Percentiles rank a stretch among this genome's conserved stretches.
Evolutionary conservation across 345 rosid species (phyloP).

Genomic region (Noccaea caerulescens): DNA sequence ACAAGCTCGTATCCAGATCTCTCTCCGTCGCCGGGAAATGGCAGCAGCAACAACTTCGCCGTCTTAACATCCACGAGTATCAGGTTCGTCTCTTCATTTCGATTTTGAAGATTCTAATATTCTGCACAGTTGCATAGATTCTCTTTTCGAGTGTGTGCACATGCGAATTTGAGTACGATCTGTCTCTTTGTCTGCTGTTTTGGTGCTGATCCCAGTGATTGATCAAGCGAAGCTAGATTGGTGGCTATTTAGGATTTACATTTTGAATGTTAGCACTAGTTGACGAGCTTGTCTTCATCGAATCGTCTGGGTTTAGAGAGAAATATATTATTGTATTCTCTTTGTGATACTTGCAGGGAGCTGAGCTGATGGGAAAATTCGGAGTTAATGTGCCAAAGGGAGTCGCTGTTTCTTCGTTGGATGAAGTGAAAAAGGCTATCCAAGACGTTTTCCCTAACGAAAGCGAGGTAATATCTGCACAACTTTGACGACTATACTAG

Average conservation of each 20-base stretch:
- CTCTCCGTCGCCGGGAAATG: slow-evolving; percentile 81
- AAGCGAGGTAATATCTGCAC: slow-evolving; percentile 58
- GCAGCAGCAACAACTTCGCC: slow-evolving; percentile 97
- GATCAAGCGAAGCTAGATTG: slow-evolving; percentile 13
- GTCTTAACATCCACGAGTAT: slow-evolving; percentile 95
- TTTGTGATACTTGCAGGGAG: slow-evolving; percentile 59
- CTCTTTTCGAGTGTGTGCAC: neutral
- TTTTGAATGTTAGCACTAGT: slow-evolving; percentile 1
- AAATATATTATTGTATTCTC: neutral
- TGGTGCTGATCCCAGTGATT: slow-evolving; percentile 20
- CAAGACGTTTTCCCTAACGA: slow-evolving; percentile 66
- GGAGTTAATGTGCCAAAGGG: slow-evolving; percentile 95
- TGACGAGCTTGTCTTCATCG: neutral
- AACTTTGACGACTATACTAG: too few species aligned
- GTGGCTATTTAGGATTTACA: neutral
- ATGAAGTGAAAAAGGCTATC: slow-evolving; percentile 65
- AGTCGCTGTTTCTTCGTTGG: slow-evolving; percentile 72
- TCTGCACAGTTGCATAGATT: neutral
- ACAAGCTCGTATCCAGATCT: slow-evolving; percentile 74
- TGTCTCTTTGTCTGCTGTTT: slow-evolving; percentile 5
- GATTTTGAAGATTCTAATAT: neutral
- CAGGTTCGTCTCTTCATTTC: slow-evolving; percentile 58
- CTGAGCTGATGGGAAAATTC: slow-evolving; percentile 89
- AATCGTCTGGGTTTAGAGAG: slow-evolving; percentile 12
- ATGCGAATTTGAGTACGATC: slow-evolving; percentile 6